These are phyloP conservation scores for Lactarius pseudohatsudake DNA, from an alignment of 768 basidiomycete genomes.

Conservation along the genomic window DNA sequence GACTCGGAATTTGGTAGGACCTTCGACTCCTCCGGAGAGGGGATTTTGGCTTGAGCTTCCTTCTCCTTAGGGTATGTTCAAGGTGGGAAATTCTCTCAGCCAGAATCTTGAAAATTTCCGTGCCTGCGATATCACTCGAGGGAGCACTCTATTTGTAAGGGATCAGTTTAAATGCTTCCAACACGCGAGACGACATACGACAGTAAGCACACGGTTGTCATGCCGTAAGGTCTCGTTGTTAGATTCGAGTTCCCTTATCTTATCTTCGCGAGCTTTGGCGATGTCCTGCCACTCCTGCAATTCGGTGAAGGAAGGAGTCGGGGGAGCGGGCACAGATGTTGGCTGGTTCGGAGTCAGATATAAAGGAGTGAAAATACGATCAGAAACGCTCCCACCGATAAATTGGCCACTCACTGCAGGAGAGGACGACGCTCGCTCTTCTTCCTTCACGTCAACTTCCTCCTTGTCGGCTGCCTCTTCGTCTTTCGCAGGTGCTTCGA, in stretches of 20 bases:
- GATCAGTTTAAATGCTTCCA: not conserved
- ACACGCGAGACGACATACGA: slow-evolving; percentile 6
- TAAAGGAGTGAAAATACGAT: slow-evolving; percentile 38
- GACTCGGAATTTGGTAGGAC: slow-evolving; percentile 6
- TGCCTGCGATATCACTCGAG: slow-evolving; percentile 22
- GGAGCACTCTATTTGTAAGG: slow-evolving; percentile 21
- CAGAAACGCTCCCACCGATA: slow-evolving; percentile 61
- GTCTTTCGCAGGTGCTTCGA: slow-evolving; percentile 12
- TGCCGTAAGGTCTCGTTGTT: slow-evolving; percentile 29
- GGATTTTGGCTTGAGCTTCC: slow-evolving; percentile 9
- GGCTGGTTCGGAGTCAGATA: slow-evolving; percentile 53
- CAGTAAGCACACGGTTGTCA: slow-evolving; percentile 29
- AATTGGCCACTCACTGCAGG: slow-evolving; percentile 71
- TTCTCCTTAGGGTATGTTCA: slow-evolving; percentile 26
- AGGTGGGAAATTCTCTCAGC: slow-evolving; percentile 16
- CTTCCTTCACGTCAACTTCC: slow-evolving; percentile 38
- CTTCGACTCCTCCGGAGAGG: slow-evolving; percentile 16
- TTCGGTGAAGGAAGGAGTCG: slow-evolving; percentile 33
- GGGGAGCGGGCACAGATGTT: slow-evolving; percentile 34
- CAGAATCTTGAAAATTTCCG: slow-evolving; percentile 23
- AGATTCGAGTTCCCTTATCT: slow-evolving; percentile 32
- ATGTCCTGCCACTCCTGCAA: slow-evolving; percentile 43
- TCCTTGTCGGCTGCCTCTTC: slow-evolving; percentile 26
- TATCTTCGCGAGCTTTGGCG: slow-evolving; percentile 37
- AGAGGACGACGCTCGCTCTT: slow-evolving; percentile 59